Evolutionary conservation across 1,284 basidiomycete genomes (phyloP).

Genomic region (Moesziomyces aphidis): DNA sequence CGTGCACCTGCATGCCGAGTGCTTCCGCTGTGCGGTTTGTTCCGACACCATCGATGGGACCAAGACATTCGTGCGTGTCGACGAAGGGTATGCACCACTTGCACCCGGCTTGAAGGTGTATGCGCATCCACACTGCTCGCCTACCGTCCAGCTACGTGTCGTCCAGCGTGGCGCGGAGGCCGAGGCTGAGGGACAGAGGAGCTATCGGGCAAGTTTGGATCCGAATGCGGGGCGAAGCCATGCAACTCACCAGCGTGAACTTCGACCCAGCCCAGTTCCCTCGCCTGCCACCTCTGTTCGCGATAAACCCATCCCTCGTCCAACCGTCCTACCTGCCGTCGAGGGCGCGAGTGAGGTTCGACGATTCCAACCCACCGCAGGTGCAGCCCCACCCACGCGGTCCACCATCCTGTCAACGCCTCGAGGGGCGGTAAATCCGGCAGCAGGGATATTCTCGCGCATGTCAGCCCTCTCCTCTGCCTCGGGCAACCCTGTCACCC

Average conservation of each 20-base stretch:
- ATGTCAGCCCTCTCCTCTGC: constrained; percentile 13
- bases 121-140: constrained; percentile 35
- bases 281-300: constrained; percentile 23
- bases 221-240: constrained; percentile 20
- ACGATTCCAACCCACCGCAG: constrained; percentile 48
- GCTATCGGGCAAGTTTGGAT: constrained; percentile 21
- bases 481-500: constrained; percentile 7
- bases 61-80: constrained; percentile 39
- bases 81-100: not conserved
- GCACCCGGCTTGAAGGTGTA: constrained; percentile 10
- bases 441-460: constrained; percentile 47
- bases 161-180: not conserved
- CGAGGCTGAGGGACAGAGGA: constrained; percentile 6
- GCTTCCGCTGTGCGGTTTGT: constrained; percentile 54
- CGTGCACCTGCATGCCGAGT: constrained; percentile 46
- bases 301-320: not conserved
- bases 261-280: constrained; percentile 32
- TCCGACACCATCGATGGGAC: constrained; percentile 30
- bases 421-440: constrained; percentile 22
- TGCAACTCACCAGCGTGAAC: constrained; percentile 43
- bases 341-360: not conserved
- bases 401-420: constrained; percentile 19
- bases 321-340: constrained; percentile 1
- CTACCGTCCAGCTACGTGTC: constrained; percentile 12
- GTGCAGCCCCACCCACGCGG: constrained; percentile 48